Evolutionary conservation across 768 basidiomycete genomes (phyloP).

Genomic region (Russula emetica): DNA sequence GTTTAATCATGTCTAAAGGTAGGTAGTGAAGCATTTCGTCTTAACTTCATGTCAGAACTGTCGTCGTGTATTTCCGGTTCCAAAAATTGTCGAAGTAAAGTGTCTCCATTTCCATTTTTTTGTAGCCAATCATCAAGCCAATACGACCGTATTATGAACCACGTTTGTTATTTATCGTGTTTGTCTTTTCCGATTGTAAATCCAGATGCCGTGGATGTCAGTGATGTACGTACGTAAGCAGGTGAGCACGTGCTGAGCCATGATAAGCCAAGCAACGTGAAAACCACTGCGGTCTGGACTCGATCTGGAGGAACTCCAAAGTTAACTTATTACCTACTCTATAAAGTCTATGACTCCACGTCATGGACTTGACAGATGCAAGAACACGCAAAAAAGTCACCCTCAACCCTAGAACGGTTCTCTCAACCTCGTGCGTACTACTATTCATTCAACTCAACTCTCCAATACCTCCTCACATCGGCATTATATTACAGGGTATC

Average conservation of each 20-base stretch:
- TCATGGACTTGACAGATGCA: constrained; percentile 35
- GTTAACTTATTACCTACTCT: background rate
- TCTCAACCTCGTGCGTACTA: constrained; percentile 29
- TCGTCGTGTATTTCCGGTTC: constrained; percentile 1
- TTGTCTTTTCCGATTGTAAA: background rate
- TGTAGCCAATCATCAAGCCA: constrained; percentile 20
- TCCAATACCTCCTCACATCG: background rate
- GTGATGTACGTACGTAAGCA: constrained; percentile 12
- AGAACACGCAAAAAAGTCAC: constrained; percentile 38
- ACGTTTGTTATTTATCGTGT: background rate
- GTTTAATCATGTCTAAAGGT: constrained; percentile 27
- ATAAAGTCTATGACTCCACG: constrained; percentile 7
- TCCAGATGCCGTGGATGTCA: background rate
- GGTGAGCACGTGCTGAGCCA: constrained; percentile 1
- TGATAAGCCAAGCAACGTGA: background rate
- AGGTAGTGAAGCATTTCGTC: constrained; percentile 5
- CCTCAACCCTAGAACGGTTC: constrained; percentile 30
- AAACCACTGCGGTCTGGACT: background rate
- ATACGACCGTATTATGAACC: constrained; percentile 11
- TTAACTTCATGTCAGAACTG: background rate
- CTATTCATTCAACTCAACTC: no score
- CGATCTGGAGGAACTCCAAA: background rate
- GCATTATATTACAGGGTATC: constrained; percentile 16
- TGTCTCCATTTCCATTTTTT: constrained; percentile 19
- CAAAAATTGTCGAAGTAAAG: constrained; percentile 12